Evolutionary conservation across 495 filamentous ascomycete genomes (phyloP).

Genomic region (Rhypophila decipiens): DNA sequence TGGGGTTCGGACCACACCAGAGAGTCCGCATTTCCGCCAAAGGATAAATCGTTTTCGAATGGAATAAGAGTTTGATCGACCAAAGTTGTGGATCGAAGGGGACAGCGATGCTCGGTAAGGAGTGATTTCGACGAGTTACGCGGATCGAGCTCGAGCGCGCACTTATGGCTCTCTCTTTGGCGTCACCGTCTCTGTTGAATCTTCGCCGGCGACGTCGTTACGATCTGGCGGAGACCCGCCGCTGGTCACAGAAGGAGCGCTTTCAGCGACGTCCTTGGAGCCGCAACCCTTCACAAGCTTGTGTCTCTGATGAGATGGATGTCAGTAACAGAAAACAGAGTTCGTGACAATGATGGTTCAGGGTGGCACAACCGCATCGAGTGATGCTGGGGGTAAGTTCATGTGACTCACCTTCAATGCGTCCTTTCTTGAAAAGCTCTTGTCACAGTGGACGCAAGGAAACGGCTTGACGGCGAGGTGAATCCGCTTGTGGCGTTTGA

Average conservation of each 20-base stretch:
- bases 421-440: conserved; percentile 96
- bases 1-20: too few species aligned
- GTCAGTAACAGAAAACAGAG: too few species aligned
- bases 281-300: conserved; percentile 92
- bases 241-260: background rate
- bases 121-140: too few species aligned
- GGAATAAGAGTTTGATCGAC: too few species aligned
- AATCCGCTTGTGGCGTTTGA: conserved; percentile 93
- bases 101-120: too few species aligned
- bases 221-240: conserved; percentile 2
- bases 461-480: conserved; percentile 94
- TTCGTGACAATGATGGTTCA: background rate
- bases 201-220: too few species aligned
- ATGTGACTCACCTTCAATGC: conserved; percentile 72
- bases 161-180: too few species aligned
- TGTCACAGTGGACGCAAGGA: conserved; percentile 85
- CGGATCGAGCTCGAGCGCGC: too few species aligned
- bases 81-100: too few species aligned
- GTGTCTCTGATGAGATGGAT: conserved; percentile 69
- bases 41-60: too few species aligned
- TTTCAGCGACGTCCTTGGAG: conserved; percentile 8
- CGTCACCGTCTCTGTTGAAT: too few species aligned
- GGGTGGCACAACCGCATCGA: background rate
- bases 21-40: too few species aligned
- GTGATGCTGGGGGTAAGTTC: background rate